Conservation (phyloP, 768 basidiomycete species). For the Hebeloma cylindrosporum region DNA sequence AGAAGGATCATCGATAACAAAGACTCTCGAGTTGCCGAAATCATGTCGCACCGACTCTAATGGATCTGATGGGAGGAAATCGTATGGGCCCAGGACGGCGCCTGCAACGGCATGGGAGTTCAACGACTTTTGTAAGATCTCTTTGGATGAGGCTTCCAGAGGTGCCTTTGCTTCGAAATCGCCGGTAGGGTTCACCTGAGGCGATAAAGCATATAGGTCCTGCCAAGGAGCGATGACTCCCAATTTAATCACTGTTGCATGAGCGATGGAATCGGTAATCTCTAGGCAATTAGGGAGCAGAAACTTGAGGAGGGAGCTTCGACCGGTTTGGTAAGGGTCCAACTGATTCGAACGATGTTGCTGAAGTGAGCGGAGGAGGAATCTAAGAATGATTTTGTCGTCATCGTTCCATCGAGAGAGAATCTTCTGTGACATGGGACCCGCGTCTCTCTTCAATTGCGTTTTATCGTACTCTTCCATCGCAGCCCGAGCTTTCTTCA, state of each 20-base stretch:
- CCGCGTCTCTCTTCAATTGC: not conserved
- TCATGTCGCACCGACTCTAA: slow-evolving; percentile 78
- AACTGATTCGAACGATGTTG: slow-evolving; percentile 48
- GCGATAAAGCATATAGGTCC: slow-evolving; percentile 49
- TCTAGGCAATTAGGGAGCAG: slow-evolving; percentile 39
- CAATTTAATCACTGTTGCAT: slow-evolving; percentile 60
- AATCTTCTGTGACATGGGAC: slow-evolving; percentile 27
- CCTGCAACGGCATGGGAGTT: slow-evolving; percentile 22
- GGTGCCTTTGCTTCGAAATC: slow-evolving; percentile 31
- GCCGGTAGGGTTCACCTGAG: slow-evolving; percentile 34
- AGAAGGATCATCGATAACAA: slow-evolving; percentile 76
- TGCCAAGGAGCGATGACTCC: slow-evolving; percentile 85
- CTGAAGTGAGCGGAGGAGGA: slow-evolving; percentile 56
- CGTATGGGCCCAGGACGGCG: slow-evolving; percentile 54
- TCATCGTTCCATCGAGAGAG: slow-evolving; percentile 48
- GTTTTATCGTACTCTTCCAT: slow-evolving; percentile 7
- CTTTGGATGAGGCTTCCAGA: slow-evolving; percentile 25
- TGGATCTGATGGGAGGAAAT: slow-evolving; percentile 63
- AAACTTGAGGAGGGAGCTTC: slow-evolving; percentile 57
- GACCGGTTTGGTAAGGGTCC: slow-evolving; percentile 58
- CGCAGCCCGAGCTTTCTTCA: slow-evolving; percentile 16
- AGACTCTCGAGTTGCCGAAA: slow-evolving; percentile 79
- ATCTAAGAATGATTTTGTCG: slow-evolving; percentile 59
- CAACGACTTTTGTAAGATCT: slow-evolving; percentile 29
- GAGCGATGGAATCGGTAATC: slow-evolving; percentile 36